Conservation (phyloP, 768 basidiomycete species). For the Serendipita indica region DNA sequence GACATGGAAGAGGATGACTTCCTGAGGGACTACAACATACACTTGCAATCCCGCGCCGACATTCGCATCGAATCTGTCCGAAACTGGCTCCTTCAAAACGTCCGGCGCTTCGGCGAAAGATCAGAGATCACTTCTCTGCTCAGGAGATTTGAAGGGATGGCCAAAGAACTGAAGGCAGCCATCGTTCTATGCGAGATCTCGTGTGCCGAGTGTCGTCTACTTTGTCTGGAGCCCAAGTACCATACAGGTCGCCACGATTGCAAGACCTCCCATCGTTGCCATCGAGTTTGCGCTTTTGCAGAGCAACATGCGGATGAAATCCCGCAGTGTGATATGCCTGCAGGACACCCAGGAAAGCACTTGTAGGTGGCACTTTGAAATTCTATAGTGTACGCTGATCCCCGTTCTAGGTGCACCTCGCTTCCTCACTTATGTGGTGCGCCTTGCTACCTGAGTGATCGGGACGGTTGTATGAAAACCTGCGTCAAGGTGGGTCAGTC, state of each 20-base stretch:
- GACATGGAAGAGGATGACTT: constrained; percentile 29
- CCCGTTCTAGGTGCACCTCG: constrained; percentile 32
- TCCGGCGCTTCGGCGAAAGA: constrained; percentile 31
- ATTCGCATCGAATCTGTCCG: constrained; percentile 33
- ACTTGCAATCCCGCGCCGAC: constrained; percentile 29
- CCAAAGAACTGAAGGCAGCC: constrained; percentile 32
- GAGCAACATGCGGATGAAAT: constrained; percentile 23
- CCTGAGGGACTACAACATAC: constrained; percentile 25
- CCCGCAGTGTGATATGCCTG: constrained; percentile 31
- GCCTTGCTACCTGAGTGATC: constrained; percentile 31
- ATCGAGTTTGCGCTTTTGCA: constrained; percentile 30
- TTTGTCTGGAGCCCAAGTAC: constrained; percentile 32
- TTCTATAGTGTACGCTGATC: not conserved
- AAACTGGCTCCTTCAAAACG: constrained; percentile 38
- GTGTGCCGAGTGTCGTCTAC: constrained; percentile 35
- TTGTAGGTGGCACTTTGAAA: constrained; percentile 26
- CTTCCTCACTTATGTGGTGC: constrained; percentile 41
- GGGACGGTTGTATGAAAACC: constrained; percentile 34
- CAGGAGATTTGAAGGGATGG: constrained; percentile 29
- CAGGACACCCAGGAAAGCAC: constrained; percentile 42
- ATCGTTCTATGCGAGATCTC: constrained; percentile 36
- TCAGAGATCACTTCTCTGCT: constrained; percentile 33
- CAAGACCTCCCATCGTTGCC: constrained; percentile 34
- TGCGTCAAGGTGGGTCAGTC: constrained; percentile 42
- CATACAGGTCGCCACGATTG: constrained; percentile 39